A percentile compares a stretch with the other conserved stretches of the same genome.
phyloP scores from a whole-genome alignment of 106 monocot species.

The Platanthera zijinensis region DNA sequence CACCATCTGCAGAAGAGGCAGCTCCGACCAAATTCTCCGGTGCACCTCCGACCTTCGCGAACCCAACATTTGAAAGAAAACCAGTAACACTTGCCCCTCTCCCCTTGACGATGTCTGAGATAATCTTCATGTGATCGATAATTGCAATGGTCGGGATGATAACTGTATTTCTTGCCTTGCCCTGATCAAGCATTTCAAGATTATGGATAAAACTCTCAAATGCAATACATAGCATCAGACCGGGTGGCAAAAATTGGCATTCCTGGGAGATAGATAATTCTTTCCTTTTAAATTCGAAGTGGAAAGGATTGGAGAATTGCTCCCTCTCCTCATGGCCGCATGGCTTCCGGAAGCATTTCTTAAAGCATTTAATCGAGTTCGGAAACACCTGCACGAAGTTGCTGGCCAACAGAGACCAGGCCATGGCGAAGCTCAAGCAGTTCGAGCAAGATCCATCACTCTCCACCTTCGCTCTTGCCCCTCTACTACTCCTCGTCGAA shows the following conservation, averaged over 20 bases:
- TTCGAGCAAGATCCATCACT: constrained; percentile 32
- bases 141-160: constrained; percentile 7
- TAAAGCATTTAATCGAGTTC: constrained; percentile 41
- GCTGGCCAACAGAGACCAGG: constrained; percentile 37
- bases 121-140: constrained; percentile 24
- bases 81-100: constrained; percentile 36
- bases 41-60: constrained; percentile 55
- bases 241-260: constrained; percentile 17
- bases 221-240: constrained; percentile 28
- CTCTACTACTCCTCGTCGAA: constrained; percentile 18
- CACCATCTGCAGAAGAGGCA: constrained; percentile 19
- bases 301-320: constrained; percentile 1
- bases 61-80: constrained; percentile 43
- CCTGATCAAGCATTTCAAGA: constrained; percentile 21
- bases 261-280: not conserved
- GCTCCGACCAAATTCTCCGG: constrained; percentile 23
- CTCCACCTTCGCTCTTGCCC: not conserved
- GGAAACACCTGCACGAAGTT: constrained; percentile 36
- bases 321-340: constrained; percentile 7
- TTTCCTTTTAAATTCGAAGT: not conserved
- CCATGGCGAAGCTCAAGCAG: constrained; percentile 26
- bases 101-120: constrained; percentile 30
- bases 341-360: constrained; percentile 34
- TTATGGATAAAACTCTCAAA: constrained; percentile 31
- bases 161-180: not conserved